These are phyloP conservation scores for Alternaria triticimaculans DNA, from an alignment of 2,329 filamentous ascomycete genomes.

Conservation along the genomic window DNA sequence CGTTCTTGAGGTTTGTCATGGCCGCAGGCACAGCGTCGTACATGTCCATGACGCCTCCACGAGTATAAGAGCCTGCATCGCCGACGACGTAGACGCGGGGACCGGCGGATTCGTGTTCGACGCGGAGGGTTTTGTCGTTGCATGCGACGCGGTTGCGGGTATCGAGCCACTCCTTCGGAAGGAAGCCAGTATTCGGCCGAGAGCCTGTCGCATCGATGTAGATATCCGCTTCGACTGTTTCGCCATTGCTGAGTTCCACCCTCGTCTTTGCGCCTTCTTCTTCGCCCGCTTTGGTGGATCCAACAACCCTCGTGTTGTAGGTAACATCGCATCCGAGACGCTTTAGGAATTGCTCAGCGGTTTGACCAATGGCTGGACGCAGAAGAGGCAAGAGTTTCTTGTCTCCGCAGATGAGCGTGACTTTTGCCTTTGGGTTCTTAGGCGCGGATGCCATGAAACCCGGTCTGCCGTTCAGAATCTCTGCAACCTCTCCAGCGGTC, in stretches of 20 bases:
- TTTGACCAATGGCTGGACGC: conserved; percentile 50
- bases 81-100: conserved; percentile 57
- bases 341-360: conserved; percentile 57
- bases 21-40: conserved; percentile 51
- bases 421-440: conserved; percentile 49
- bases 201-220: conserved; percentile 63
- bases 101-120: conserved; percentile 52
- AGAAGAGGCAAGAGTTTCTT: conserved; percentile 55
- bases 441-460: conserved; percentile 47
- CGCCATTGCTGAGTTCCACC: conserved; percentile 53
- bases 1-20: conserved; percentile 56
- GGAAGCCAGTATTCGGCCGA: conserved; percentile 60
- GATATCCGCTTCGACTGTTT: conserved; percentile 57
- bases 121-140: conserved; percentile 58
- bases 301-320: conserved; percentile 48
- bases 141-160: conserved; percentile 56
- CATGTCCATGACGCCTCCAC: conserved; percentile 54
- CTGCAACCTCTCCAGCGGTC: conserved; percentile 58
- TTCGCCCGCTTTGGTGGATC: conserved; percentile 31
- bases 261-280: conserved; percentile 53
- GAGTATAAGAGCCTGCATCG: conserved; percentile 56
- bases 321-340: conserved; percentile 56
- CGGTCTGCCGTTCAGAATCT: conserved; percentile 49
- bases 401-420: conserved; percentile 55
- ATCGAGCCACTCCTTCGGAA: conserved; percentile 59